phyloP scores from a whole-genome alignment of 768 basidiomycete genomes.

The Podaxis sp. region DNA sequence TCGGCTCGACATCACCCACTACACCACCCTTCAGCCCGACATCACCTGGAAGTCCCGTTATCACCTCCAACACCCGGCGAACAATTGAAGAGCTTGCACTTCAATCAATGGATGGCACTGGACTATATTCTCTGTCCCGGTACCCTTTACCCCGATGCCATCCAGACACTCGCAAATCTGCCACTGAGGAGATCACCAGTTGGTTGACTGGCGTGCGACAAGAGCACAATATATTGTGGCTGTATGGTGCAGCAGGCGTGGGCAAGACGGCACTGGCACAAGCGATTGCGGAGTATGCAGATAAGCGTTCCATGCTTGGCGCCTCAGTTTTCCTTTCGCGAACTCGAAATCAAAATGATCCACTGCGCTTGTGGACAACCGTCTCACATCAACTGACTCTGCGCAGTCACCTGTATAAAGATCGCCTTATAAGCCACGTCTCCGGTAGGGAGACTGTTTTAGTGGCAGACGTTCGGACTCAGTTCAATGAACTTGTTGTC shows the following conservation, averaged over 20 bases:
- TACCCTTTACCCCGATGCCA: neutral
- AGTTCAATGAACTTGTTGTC: no score
- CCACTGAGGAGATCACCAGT: neutral
- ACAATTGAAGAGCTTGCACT: no score
- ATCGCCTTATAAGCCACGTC: no score
- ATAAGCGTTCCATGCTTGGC: constrained; percentile 8
- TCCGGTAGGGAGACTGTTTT: no score
- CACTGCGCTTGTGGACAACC: neutral
- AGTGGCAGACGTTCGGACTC: no score
- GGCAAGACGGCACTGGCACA: constrained; percentile 31
- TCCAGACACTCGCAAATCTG: neutral
- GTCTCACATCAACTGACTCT: neutral
- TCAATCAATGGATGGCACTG: no score
- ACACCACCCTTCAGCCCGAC: no score
- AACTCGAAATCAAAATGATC: neutral
- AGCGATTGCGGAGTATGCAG: constrained; percentile 24
- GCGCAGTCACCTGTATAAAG: no score
- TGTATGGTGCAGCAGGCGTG: constrained; percentile 25
- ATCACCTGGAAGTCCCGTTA: no score
- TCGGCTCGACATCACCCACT: no score
- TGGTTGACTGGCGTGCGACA: neutral
- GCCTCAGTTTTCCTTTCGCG: constrained; percentile 19
- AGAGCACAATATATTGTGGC: constrained; percentile 19
- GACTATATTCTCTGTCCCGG: neutral
- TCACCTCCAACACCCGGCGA: no score